Percentiles rank a stretch among this genome's conserved stretches.
Evolutionary conservation across 2,329 filamentous ascomycete species (phyloP).

Genomic region (Daldinia sp.): DNA sequence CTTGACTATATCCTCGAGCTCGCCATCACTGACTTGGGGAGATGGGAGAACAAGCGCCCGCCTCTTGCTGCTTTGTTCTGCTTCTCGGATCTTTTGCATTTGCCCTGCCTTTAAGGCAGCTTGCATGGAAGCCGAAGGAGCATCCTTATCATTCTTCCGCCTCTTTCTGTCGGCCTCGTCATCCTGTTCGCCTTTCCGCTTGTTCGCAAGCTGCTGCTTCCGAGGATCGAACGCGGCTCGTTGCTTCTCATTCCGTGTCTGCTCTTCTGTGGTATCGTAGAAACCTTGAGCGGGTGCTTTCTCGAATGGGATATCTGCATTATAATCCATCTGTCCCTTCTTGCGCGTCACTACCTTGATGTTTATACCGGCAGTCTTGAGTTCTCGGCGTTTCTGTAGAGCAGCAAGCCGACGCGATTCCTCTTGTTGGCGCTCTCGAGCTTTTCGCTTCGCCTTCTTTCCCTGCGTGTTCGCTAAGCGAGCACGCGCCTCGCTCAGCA

Average conservation of each 20-base stretch:
- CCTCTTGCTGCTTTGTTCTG: slow-evolving; percentile 95
- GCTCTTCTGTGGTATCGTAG: slow-evolving; percentile 91
- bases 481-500: slow-evolving; percentile 96
- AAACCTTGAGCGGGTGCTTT: slow-evolving; percentile 90
- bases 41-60: slow-evolving; percentile 84
- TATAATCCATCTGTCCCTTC: slow-evolving; percentile 99
- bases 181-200: slow-evolving; percentile 92
- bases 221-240: slow-evolving; percentile 89
- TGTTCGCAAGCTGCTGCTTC: slow-evolving; percentile 90
- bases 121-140: slow-evolving; percentile 80
- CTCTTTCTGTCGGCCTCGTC: slow-evolving; percentile 85
- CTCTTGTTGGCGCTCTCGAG: slow-evolving; percentile 92
- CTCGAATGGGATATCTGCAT: slow-evolving; percentile 98
- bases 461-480: slow-evolving; percentile 97
- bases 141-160: slow-evolving; percentile 88
- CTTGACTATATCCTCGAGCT: slow-evolving; percentile 98
- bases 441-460: slow-evolving; percentile 99
- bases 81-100: slow-evolving; percentile 93
- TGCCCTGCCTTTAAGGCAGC: slow-evolving; percentile 94
- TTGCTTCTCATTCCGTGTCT: slow-evolving; percentile 82
- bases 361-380: slow-evolving; percentile 98
- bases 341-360: slow-evolving; percentile 94
- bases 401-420: slow-evolving; percentile 91
- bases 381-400: slow-evolving; percentile 92
- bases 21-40: slow-evolving; percentile 91